Base-by-base conservation (phyloP, 306 rosid species). In the Dryas drummondii region DNA sequence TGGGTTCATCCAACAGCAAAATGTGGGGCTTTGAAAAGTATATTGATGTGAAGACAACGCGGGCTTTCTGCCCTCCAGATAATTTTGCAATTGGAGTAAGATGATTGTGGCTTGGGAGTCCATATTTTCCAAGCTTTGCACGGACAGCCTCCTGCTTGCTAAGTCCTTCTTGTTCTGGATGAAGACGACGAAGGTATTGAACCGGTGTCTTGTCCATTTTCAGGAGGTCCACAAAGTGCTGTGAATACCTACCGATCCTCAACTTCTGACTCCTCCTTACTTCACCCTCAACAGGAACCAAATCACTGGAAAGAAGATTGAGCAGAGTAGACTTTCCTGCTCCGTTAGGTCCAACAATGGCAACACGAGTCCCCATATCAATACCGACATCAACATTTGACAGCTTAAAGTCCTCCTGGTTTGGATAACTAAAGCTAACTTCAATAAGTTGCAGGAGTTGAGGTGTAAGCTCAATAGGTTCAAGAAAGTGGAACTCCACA, bases 11-110 rank as follows among this genome's bases (percentile, higher is more conserved):
- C 59, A 90, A 82, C 69, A 90, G 78, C 60, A 90, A 82, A 47
- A 90, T 90, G 88, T 90, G 96, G 41, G 96, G 96, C 76, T 58
- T 90, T 53, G 89, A 90, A 92, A 90, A 87, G 75, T 90, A 90
- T 75, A 90, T 90, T 6, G 96, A 90, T 9, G 96, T 90, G 83
- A 90, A 90, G 46, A 90, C 96, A 72, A 90, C 96, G 19, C 92
- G 80, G 7, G 90, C 46, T 78, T 86, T 88, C 80, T 88, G 90
- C 53, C 92, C 92, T n/a, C 92, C 92, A 19, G 92, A 88, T 72
- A 88, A 67, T 71, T 88, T 88, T 69, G 82, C 90, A 66, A 88
- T 88, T 11, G 92, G 92, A 17, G 92, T 86, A 56, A 88, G 92
- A 72, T 88, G 92, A 78, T 88, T 88, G 79, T 88, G 92, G 81